Conservation (phyloP, 2,329 filamentous ascomycete genomes). For the Fonsecaea pedrosoi region DNA sequence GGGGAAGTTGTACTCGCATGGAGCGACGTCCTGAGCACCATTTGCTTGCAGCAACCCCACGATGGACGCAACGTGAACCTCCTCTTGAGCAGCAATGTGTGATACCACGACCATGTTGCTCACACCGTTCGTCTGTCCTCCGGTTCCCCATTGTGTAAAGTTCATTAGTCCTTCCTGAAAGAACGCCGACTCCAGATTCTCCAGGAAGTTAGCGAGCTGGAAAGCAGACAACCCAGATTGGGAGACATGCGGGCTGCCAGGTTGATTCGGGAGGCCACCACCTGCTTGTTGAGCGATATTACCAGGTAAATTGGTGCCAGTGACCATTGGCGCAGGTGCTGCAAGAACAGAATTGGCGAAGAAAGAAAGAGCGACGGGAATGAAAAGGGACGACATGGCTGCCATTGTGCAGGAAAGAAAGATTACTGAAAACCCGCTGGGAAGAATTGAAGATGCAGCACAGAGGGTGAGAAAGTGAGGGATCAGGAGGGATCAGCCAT, state of each 20-base stretch:
- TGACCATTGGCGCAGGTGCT: slow-evolving; percentile 21
- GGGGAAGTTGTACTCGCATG: slow-evolving; percentile 43
- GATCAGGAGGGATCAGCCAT: background rate
- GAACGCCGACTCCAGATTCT: slow-evolving; percentile 42
- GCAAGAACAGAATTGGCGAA: slow-evolving; percentile 22
- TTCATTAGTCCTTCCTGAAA: slow-evolving; percentile 42
- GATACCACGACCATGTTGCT: slow-evolving; percentile 43
- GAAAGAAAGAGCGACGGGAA: slow-evolving; percentile 28
- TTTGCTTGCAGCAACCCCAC: slow-evolving; percentile 39
- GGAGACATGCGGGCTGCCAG: slow-evolving; percentile 22
- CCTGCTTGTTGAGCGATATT: slow-evolving; percentile 31
- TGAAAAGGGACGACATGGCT: slow-evolving; percentile 25
- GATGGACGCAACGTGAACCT: slow-evolving; percentile 40
- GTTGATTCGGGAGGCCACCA: slow-evolving; percentile 27
- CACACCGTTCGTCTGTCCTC: slow-evolving; percentile 41
- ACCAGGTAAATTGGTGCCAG: slow-evolving; percentile 27
- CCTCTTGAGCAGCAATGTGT: slow-evolving; percentile 42
- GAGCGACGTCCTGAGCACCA: slow-evolving; percentile 39
- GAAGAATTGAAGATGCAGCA: slow-evolving; percentile 5
- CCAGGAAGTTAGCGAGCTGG: slow-evolving; percentile 44
- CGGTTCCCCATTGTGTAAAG: slow-evolving; percentile 41
- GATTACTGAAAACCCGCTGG: slow-evolving; percentile 2
- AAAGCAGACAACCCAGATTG: slow-evolving; percentile 27
- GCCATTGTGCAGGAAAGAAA: slow-evolving; percentile 17
- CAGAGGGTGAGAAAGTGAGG: background rate